Percentiles rank a stretch among this genome's conserved stretches.
Evolutionary conservation across 2,329 filamentous ascomycete species (phyloP).

Genomic region (Fusarium miscanthi): DNA sequence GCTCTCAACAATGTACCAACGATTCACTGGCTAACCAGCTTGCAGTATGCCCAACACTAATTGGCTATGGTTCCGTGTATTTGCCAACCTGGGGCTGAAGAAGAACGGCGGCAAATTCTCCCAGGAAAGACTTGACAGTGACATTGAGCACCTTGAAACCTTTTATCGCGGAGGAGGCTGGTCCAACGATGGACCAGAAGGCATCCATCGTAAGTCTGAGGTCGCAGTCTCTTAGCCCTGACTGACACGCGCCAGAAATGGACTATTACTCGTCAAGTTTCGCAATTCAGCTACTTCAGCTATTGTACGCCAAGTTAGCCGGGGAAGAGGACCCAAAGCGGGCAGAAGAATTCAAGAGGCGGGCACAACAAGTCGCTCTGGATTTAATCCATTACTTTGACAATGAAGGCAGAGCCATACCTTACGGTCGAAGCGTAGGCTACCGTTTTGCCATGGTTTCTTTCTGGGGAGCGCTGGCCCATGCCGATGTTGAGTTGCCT

Average conservation of each 20-base stretch:
- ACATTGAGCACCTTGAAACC: conserved; percentile 81
- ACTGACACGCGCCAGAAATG: conserved; percentile 66
- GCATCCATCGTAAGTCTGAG: conserved; percentile 69
- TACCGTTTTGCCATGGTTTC: conserved; percentile 90
- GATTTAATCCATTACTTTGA: conserved; percentile 84
- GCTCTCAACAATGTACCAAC: conserved; percentile 1
- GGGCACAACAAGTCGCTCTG: conserved; percentile 73
- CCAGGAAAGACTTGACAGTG: conserved; percentile 74
- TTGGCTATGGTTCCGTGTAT: conserved; percentile 87
- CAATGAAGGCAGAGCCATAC: conserved; percentile 75
- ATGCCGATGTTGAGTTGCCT: conserved; percentile 79
- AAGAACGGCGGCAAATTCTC: conserved; percentile 79
- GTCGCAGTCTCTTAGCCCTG: background rate
- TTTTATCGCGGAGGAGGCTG: conserved; percentile 86
- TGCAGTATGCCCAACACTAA: conserved; percentile 74
- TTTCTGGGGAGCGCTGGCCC: conserved; percentile 83
- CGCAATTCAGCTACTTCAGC: conserved; percentile 82
- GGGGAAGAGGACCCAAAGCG: conserved; percentile 73
- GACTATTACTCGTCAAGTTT: conserved; percentile 88
- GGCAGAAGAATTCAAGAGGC: conserved; percentile 74
- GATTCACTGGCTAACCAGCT: conserved; percentile 9
- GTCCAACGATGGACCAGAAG: conserved; percentile 84
- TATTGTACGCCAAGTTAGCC: conserved; percentile 79
- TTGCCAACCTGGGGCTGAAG: conserved; percentile 81
- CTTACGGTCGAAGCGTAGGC: conserved; percentile 81